Base-by-base conservation (phyloP, 2,329 filamentous ascomycete species). In the Calonectria honghensis region DNA sequence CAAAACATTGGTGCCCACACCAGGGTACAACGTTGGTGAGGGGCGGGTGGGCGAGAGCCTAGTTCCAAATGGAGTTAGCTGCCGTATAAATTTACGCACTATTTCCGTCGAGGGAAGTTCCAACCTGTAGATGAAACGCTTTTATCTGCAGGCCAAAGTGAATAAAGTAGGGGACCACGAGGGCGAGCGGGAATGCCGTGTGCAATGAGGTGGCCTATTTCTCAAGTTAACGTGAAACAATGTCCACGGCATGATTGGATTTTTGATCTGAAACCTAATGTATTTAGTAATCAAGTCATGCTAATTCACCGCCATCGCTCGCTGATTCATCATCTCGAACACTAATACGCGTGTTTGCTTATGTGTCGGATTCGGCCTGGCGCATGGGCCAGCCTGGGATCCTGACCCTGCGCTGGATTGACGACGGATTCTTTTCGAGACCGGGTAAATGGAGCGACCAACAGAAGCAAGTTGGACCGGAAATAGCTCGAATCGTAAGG, bases 401-500 rank as follows among this genome's bases (percentile, higher is more conserved):
- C 24, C 29, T 20, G 6, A 31, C 10, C 6, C 6, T 20, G 37
- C 2, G 1, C 37, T 16, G 18, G n/a, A 9, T n/a, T 10, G 14
- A 11, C 24, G 24, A 37, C n/a, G 27, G 45, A 6, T 18, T 35
- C 2, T 27, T 35, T 27, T 63, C n/a, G 3, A 39, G 13, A 16
- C 57, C 57, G 57, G 57, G 35, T 11, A 63, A 63, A 63, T 41
- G 57, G 57, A 41, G 24, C 5, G 24, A 29, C 13, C 32, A 9
- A 2, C 35, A 48, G 5, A 39, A 63, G 37, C 57, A 9, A 63
- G 24, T 20, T n/a, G 13, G 16, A 14, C 24, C 57, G 35, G 57
- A 63, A 41, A 41, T 41, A 41, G 24, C n/a, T 29, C 37, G n/a
- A 14, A 61, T 61, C 57, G 57, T 41, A 61, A 29, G 57, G 35